A percentile compares a stretch with the other conserved stretches of the same genome.
phyloP scores from a whole-genome alignment of 306 rosid genomes.

The Clitoria ternatea region DNA sequence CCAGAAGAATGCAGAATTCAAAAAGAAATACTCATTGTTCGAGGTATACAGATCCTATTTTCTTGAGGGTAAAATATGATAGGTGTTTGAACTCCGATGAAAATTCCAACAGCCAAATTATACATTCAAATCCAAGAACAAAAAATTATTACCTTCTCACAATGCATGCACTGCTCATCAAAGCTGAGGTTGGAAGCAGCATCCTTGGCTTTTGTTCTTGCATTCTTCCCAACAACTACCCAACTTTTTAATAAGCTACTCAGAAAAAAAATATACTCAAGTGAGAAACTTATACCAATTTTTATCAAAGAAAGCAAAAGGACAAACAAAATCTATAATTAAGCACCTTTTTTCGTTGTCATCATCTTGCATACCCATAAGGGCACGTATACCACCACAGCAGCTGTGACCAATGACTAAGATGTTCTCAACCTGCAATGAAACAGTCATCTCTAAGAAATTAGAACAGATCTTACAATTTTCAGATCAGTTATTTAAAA shows the following conservation, averaged over 20 bases:
- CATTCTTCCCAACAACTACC: constrained; percentile 79
- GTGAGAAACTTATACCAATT: constrained; percentile 19
- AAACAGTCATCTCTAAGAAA: background rate
- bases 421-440: constrained; percentile 76
- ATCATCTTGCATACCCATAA: constrained; percentile 83
- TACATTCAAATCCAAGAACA: constrained; percentile 2
- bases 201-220: constrained; percentile 60
- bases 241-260: constrained; percentile 73
- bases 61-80: background rate
- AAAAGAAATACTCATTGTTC: background rate
- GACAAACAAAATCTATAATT: constrained; percentile 16
- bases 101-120: constrained; percentile 17
- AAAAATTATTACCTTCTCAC: constrained; percentile 69
- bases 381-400: constrained; percentile 98
- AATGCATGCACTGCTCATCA: constrained; percentile 81
- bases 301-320: background rate
- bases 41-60: background rate
- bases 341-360: constrained; percentile 49
- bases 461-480: background rate
- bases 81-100: background rate
- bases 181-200: constrained; percentile 67
- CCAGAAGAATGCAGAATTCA: background rate
- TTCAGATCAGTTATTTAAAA: background rate
- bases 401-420: constrained; percentile 94
- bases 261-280: constrained; percentile 1